Evolutionary conservation across 78 protist species (phyloP), one percentile per base, ranked within the genome.

Genomic region (Paratrimastix pyriformis): DNA sequence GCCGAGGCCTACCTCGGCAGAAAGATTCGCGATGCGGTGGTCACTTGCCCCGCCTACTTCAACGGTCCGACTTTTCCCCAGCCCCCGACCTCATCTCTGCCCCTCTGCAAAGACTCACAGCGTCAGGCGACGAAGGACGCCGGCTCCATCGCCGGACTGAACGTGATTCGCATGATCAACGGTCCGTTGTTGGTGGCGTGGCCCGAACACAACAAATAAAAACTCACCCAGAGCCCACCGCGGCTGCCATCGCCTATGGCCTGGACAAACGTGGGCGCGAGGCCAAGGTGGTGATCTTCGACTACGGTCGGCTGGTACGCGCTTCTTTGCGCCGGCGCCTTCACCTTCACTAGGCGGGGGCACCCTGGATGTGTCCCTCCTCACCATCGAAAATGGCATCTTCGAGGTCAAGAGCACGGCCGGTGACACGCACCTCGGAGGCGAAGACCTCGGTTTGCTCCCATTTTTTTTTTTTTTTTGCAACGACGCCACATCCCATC

Each of bases 381-480:
- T 78, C 2, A 7, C 77, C 43, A 52, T 78, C 39, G 75, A 78
- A 26, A 55, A 40, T 48, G 75, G 75, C 26, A 54, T 78, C 32
- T 77, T 77, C 59, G 81, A 77, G 45, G 81, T 77, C 26, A 18
- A 48, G n/a, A 58, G 66, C 24, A 50, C 55, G 13, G 89, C 90
- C 52, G 97, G 97, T 66, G 96, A 94, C 87, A 92, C 98, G 15
- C 96, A 94, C 78, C 88, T 94, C 21, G 98, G 98, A 2, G 98
- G 98, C 40, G 98, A 94, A 72, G 98, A 94, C 76, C 87, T 94
- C 39, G 98, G 92, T 81, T 48, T n/a, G n/a, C n/a, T n/a, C n/a
- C n/a, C n/a, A n/a, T n/a, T n/a, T n/a, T n/a, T n/a, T n/a, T n/a
- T n/a, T n/a, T n/a, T n/a, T n/a, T n/a, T n/a, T n/a, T n/a, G n/a